phyloP scores from a whole-genome alignment of 2,329 filamentous ascomycete species.

The Pestalotiopsis sp. region DNA sequence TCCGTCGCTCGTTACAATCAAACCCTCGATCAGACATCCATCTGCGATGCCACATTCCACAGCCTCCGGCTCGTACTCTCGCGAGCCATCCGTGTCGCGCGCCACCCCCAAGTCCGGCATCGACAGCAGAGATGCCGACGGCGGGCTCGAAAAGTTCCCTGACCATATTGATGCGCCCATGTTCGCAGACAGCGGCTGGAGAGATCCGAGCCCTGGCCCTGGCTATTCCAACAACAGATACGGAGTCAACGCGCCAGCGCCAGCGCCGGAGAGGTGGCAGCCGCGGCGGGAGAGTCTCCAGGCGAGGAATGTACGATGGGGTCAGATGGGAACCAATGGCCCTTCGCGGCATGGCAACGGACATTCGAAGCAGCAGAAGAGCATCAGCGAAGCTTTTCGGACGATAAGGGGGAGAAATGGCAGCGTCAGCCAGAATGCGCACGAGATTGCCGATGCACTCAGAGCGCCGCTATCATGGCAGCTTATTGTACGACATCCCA shows the following conservation, averaged over 20 bases:
- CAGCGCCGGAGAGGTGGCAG: slow-evolving; percentile 33
- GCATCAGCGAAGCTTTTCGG: slow-evolving; percentile 83
- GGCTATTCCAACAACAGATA: slow-evolving; percentile 29
- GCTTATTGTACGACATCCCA: slow-evolving; percentile 69
- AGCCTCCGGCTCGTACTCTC: slow-evolving; percentile 31
- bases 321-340: slow-evolving; percentile 28
- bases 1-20: slow-evolving; percentile 13
- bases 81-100: slow-evolving; percentile 33
- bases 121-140: slow-evolving; percentile 21
- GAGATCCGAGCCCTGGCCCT: slow-evolving; percentile 21
- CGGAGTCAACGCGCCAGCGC: slow-evolving; percentile 28
- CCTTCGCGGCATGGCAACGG: slow-evolving; percentile 38
- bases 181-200: slow-evolving; percentile 28
- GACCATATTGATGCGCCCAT: slow-evolving; percentile 36
- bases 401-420: slow-evolving; percentile 79
- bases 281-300: slow-evolving; percentile 26
- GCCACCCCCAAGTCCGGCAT: slow-evolving; percentile 27
- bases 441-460: slow-evolving; percentile 89
- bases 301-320: slow-evolving; percentile 31
- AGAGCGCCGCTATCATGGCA: slow-evolving; percentile 87
- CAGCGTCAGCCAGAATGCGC: slow-evolving; percentile 90
- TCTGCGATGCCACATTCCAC: slow-evolving; percentile 35
- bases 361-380: slow-evolving; percentile 80
- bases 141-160: slow-evolving; percentile 37
- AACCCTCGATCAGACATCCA: slow-evolving; percentile 1